Evolutionary conservation across 352 stramenopile species (phyloP).

Genomic region (Globisporangium heterothallicum): DNA sequence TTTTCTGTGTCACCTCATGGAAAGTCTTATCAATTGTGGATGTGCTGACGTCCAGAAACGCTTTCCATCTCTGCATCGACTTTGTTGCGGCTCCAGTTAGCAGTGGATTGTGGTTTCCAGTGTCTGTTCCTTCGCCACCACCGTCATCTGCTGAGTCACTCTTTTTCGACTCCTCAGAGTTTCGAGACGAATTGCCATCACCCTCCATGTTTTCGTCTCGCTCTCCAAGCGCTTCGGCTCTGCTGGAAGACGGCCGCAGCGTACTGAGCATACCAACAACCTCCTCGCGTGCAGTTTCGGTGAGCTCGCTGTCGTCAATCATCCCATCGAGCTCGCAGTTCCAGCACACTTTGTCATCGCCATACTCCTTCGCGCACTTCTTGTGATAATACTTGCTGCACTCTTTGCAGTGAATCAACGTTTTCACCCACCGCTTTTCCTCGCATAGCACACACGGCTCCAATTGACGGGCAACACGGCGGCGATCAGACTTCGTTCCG

Average conservation of each 20-base stretch:
- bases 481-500: constrained; percentile 19
- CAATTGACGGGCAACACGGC: constrained; percentile 18
- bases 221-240: constrained; percentile 11
- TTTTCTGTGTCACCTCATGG: constrained; percentile 39
- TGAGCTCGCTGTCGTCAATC: constrained; percentile 75
- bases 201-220: constrained; percentile 13
- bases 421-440: constrained; percentile 28
- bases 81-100: constrained; percentile 17
- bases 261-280: constrained; percentile 38
- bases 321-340: constrained; percentile 68
- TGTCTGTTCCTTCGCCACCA: constrained; percentile 14
- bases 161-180: constrained; percentile 1
- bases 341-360: constrained; percentile 66
- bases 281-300: constrained; percentile 39
- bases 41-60: constrained; percentile 60
- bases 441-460: constrained; percentile 60
- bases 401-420: constrained; percentile 32
- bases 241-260: constrained; percentile 23
- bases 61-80: constrained; percentile 47
- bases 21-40: constrained; percentile 40
- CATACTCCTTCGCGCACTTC: constrained; percentile 62
- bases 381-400: constrained; percentile 73
- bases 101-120: constrained; percentile 10
- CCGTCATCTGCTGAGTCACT: neutral
- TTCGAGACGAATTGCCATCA: constrained; percentile 1